Conservation (phyloP, 2,329 filamentous ascomycete species). For the Aureobasidium pullulans region DNA sequence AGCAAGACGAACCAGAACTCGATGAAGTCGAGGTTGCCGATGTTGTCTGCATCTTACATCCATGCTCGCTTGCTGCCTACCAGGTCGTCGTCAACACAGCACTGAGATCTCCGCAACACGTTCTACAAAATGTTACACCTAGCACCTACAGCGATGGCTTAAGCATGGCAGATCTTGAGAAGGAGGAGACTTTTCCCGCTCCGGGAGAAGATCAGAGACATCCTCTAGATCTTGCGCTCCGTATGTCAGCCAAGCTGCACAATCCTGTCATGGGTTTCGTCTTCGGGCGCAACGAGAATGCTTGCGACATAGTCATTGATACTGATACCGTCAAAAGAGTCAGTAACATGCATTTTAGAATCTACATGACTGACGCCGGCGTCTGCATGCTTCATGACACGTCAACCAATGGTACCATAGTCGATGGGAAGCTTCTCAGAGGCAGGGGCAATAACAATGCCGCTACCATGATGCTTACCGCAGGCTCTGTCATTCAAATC, state of each 20-base stretch:
- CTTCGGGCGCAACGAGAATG: conserved; percentile 68
- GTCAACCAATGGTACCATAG: conserved; percentile 91
- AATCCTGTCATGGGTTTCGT: conserved; percentile 66
- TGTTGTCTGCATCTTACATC: conserved; percentile 82
- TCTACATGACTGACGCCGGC: conserved; percentile 79
- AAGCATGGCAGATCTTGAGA: conserved; percentile 24
- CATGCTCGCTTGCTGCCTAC: conserved; percentile 65
- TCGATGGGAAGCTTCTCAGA: conserved; percentile 64
- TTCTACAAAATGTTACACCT: conserved; percentile 43
- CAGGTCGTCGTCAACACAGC: conserved; percentile 58
- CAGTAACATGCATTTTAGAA: conserved; percentile 93
- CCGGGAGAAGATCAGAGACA: conserved; percentile 38
- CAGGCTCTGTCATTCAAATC: conserved; percentile 67
- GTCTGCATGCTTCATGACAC: conserved; percentile 87
- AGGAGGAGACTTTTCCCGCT: conserved; percentile 42
- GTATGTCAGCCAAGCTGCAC: conserved; percentile 67
- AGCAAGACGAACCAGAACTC: conserved; percentile 31
- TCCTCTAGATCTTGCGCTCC: conserved; percentile 54
- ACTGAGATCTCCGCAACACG: conserved; percentile 48
- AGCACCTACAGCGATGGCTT: conserved; percentile 27
- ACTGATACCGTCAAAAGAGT: conserved; percentile 64
- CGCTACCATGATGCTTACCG: conserved; percentile 58
- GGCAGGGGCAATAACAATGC: conserved; percentile 39
- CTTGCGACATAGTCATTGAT: conserved; percentile 65
- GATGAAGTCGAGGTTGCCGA: conserved; percentile 77